Conservation (phyloP, 2,329 filamentous ascomycete genomes). For the Aureobasidium sp. region DNA sequence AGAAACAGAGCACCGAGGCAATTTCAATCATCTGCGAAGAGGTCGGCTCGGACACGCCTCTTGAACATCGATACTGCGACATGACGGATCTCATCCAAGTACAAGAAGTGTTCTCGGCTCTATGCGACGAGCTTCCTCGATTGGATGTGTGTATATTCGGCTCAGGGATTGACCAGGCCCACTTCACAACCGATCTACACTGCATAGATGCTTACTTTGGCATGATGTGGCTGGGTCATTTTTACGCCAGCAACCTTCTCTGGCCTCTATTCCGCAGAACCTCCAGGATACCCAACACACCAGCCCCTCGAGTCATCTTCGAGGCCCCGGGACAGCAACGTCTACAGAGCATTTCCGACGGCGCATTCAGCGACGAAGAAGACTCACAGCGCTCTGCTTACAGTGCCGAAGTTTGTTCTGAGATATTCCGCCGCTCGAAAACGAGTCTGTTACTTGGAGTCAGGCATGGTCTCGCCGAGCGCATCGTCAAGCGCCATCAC, state of each 20-base stretch:
- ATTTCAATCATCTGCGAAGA: constrained; percentile 28
- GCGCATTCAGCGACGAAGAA: constrained; percentile 4
- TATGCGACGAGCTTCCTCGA: constrained; percentile 32
- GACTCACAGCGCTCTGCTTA: background rate
- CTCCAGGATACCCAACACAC: constrained; percentile 29
- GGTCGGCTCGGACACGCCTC: constrained; percentile 21
- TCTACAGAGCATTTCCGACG: background rate
- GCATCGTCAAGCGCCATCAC: constrained; percentile 6
- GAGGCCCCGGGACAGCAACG: constrained; percentile 38
- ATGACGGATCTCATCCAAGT: constrained; percentile 35
- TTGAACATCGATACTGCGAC: constrained; percentile 40
- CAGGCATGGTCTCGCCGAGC: constrained; percentile 4
- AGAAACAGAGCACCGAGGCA: constrained; percentile 36
- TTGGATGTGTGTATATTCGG: constrained; percentile 40
- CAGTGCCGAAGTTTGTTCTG: background rate
- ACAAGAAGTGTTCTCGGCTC: constrained; percentile 32
- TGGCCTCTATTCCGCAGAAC: constrained; percentile 40
- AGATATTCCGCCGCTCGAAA: constrained; percentile 8
- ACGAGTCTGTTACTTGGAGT: constrained; percentile 7
- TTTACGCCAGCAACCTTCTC: constrained; percentile 37
- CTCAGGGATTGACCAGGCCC: constrained; percentile 39
- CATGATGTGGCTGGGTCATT: constrained; percentile 41
- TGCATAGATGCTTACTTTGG: constrained; percentile 36
- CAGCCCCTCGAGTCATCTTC: constrained; percentile 36
- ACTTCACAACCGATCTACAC: constrained; percentile 32